Percentiles rank a stretch among this genome's conserved stretches.
phyloP scores from a whole-genome alignment of 805 yeast genomes.

The Nakazawaea populi region DNA sequence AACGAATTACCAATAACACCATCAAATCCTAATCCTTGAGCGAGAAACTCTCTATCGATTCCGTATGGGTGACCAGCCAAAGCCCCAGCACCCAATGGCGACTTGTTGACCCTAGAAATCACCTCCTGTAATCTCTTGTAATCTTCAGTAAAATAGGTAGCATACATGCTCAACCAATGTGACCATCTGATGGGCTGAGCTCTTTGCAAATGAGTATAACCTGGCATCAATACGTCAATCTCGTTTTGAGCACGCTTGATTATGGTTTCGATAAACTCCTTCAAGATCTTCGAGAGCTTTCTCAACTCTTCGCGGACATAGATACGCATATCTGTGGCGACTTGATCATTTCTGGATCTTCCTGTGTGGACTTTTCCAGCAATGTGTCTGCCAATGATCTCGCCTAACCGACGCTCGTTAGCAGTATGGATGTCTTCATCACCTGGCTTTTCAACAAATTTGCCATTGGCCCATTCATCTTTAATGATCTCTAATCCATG shows the following conservation, averaged over 20 bases:
- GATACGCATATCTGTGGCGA: constrained; percentile 97
- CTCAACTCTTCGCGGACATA: constrained; percentile 77
- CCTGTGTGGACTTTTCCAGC: constrained; percentile 99
- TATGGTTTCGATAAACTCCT: constrained; percentile 61
- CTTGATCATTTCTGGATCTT: constrained; percentile 97
- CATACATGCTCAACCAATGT: constrained; percentile 93
- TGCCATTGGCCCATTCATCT: constrained; percentile 72
- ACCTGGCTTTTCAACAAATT: constrained; percentile 72
- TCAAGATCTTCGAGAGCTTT: constrained; percentile 51
- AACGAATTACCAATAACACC: constrained; percentile 93
- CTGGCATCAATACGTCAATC: constrained; percentile 94
- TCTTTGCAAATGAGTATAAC: constrained; percentile 96
- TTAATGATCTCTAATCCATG: constrained; percentile 68
- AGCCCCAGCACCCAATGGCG: constrained; percentile 97
- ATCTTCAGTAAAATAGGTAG: constrained; percentile 91
- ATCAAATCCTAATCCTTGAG: constrained; percentile 70
- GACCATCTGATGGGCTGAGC: constrained; percentile 99
- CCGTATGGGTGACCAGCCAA: constrained; percentile 99
- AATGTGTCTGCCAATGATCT: constrained; percentile 85
- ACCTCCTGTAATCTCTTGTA: constrained; percentile 79
- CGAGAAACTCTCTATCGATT: constrained; percentile 90
- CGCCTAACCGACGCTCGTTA: constrained; percentile 96
- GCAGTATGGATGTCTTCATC: constrained; percentile 99
- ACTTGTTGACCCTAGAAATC: constrained; percentile 73
- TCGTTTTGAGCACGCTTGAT: constrained; percentile 75